Base-by-base conservation (phyloP, 495 filamentous ascomycete species). In the Aspergillus indologenus region DNA sequence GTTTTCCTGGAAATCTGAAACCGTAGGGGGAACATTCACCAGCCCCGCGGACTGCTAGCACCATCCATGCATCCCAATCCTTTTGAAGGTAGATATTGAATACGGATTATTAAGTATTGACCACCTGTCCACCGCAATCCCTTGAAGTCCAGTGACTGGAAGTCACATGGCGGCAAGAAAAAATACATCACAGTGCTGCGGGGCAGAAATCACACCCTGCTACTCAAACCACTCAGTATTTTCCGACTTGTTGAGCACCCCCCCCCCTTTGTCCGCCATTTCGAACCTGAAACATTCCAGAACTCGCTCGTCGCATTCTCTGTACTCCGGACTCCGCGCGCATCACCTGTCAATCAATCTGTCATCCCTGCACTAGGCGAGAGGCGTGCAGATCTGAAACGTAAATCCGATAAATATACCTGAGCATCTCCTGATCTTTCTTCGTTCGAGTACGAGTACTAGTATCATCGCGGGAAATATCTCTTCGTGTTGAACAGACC, bases 1-100 rank as follows among this genome's bases (percentile, higher is more conserved):
- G 4, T 54, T 65, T 52, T 61, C 62, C 61, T 58, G 34, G 46
- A 51, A 51, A 20, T 40, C 34, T 40, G 34, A 40, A 40, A 40
- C 34, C 34, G 34, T 40, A 40, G 34, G 34, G 34, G 34, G 26
- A 29, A 3, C 4, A 29, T 9, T 3, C 26, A 29, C 26, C 26
- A 29, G 26, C 26, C 26, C 26, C 26, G n/a, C 26, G 9, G 26
- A 29, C n/a, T n/a, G 26, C 26, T 9, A 29, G 26, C 26, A 29
- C 34, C 12, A 40, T 40, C 12, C 34, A 40, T 40, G 34, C 34
- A 40, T 40, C 34, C 12, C 12, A 11, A 40, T 7, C 34, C 34
- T 40, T 7, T 40, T 11, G 12, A 40, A 14, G 34, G 34, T 40
- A 40, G 26, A 40, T 11, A 40, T 4, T 40, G 5, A 6, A 40